These are phyloP conservation scores for Tolypocladium endophyticum DNA, from an alignment of 2,329 filamentous ascomycete species.

Conservation along the genomic window DNA sequence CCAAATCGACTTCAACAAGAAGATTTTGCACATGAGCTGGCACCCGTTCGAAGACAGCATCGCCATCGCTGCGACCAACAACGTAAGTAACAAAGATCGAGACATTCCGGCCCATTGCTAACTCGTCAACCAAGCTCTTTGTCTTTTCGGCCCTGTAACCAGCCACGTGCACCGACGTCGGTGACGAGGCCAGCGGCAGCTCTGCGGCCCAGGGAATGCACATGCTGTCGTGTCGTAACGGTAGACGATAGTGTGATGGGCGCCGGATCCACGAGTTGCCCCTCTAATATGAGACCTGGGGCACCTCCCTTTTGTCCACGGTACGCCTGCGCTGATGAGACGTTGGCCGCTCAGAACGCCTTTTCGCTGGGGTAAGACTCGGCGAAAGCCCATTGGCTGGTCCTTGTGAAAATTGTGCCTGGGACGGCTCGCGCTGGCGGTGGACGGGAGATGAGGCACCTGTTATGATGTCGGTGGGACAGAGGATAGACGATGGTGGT, in stretches of 20 bases:
- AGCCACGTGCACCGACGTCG: too few relatives aligned
- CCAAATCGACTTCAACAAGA: constrained; percentile 99
- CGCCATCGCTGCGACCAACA: constrained; percentile 97
- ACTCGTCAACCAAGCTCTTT: constrained; percentile 46
- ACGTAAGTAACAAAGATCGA: constrained; percentile 51
- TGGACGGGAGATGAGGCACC: neutral
- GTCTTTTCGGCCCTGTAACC: constrained; percentile 65
- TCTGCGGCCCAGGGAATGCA: neutral
- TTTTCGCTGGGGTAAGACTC: neutral
- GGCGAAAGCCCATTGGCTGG: neutral
- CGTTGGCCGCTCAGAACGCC: neutral
- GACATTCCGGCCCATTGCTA: constrained; percentile 7
- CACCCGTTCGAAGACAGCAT: constrained; percentile 99
- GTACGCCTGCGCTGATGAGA: neutral
- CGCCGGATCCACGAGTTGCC: neutral
- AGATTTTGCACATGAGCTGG: constrained; percentile 99
- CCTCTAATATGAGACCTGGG: neutral
- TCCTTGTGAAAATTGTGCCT: neutral
- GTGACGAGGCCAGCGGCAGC: neutral
- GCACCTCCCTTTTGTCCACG: neutral
- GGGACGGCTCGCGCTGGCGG: neutral
- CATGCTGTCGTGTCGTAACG: neutral
- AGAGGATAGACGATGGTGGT: neutral
- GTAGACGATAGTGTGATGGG: neutral
- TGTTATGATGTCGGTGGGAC: neutral